A percentile compares a stretch with the other conserved stretches of the same genome.
Conservation (phyloP, 768 basidiomycete species). For the Leccinum olivaceopallidum region DNA sequence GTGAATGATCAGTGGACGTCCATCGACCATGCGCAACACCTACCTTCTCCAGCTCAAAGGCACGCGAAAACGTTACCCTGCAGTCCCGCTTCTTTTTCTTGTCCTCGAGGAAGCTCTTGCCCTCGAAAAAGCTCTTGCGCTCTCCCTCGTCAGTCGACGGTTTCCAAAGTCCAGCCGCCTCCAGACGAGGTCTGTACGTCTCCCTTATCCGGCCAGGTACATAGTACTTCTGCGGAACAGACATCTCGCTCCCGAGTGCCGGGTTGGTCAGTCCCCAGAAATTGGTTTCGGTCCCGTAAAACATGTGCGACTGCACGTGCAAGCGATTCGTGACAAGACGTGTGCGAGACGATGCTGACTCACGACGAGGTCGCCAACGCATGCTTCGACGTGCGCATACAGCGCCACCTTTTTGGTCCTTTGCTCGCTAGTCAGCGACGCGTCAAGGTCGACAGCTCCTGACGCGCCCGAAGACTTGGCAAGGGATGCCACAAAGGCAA, state of each 20-base stretch:
- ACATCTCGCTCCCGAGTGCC: conserved; percentile 54
- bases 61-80: conserved; percentile 45
- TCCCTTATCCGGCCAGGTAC: conserved; percentile 64
- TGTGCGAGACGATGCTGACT: conserved; percentile 28
- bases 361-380: conserved; percentile 72
- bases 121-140: conserved; percentile 36
- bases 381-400: conserved; percentile 62
- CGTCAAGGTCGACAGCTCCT: conserved; percentile 47
- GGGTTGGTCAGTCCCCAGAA: conserved; percentile 59
- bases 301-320: conserved; percentile 52
- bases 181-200: conserved; percentile 55
- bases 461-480: conserved; percentile 34
- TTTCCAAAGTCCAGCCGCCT: conserved; percentile 65
- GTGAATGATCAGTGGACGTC: conserved; percentile 6
- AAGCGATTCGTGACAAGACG: conserved; percentile 5
- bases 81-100: conserved; percentile 36
- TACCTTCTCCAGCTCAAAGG: conserved; percentile 67
- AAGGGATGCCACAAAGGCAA: conserved; percentile 62
- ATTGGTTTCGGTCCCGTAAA: conserved; percentile 64
- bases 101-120: conserved; percentile 35
- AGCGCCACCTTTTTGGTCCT: conserved; percentile 60
- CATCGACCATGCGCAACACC: neutral
- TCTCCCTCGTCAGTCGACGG: conserved; percentile 41
- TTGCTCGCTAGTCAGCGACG: conserved; percentile 43
- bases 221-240: conserved; percentile 73